phyloP scores from a whole-genome alignment of 75 land plant species.

The Cryptomeria japonica region DNA sequence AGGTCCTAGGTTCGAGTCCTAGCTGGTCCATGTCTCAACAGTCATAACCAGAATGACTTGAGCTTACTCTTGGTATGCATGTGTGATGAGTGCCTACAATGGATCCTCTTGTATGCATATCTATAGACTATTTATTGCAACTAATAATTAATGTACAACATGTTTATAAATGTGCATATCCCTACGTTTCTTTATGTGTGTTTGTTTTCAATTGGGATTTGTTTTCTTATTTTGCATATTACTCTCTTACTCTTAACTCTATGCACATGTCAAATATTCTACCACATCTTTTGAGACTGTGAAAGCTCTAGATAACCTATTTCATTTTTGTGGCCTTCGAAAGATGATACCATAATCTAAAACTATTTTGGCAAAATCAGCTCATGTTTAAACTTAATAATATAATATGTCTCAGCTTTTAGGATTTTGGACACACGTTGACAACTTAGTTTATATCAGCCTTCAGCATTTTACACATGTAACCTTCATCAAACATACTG shows the following conservation, averaged over 20 bases:
- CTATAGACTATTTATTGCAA: background rate
- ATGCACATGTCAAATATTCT: background rate
- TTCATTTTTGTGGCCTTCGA: background rate
- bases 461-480: background rate
- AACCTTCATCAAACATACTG: background rate
- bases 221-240: background rate
- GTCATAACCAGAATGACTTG: background rate
- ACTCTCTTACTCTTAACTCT: background rate
- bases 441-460: background rate
- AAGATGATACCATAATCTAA: background rate
- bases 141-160: background rate
- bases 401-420: background rate
- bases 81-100: background rate
- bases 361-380: background rate
- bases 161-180: background rate
- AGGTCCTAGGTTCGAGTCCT: too few species aligned
- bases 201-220: background rate
- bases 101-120: background rate
- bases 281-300: background rate
- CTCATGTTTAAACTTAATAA: background rate
- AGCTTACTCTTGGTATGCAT: background rate
- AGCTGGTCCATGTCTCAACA: too few species aligned
- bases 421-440: too few species aligned
- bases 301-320: background rate
- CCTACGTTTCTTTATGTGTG: background rate